Percentiles rank a stretch among this genome's conserved stretches.
phyloP scores from a whole-genome alignment of 2,329 filamentous ascomycete species.

The Epichloe sibirici region DNA sequence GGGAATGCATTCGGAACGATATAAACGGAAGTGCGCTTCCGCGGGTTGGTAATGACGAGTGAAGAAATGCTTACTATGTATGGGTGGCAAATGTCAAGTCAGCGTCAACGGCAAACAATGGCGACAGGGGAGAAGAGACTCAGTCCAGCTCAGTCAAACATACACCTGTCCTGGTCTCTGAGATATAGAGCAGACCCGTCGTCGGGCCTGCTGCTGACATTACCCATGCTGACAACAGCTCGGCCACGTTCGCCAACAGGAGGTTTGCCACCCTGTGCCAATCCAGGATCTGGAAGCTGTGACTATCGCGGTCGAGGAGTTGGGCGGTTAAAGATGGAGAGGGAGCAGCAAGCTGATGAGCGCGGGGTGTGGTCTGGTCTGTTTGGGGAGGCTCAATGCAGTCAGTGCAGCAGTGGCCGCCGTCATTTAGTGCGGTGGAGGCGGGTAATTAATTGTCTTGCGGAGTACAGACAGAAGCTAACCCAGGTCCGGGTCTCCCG shows the following conservation, averaged over 20 bases:
- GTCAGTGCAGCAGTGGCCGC: not conserved
- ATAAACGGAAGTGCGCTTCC: conserved; percentile 63
- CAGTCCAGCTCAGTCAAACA: conserved; percentile 20
- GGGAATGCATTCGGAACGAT: conserved; percentile 81
- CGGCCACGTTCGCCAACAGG: conserved; percentile 7
- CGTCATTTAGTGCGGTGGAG: conserved; percentile 6
- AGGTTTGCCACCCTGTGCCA: not conserved
- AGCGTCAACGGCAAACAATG: conserved; percentile 2
- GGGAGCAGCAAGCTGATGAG: conserved; percentile 6
- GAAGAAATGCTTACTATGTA: conserved; percentile 79
- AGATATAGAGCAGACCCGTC: conserved; percentile 72
- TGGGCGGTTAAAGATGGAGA: conserved; percentile 2
- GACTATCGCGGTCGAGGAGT: not conserved
- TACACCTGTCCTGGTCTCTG: conserved; percentile 86
- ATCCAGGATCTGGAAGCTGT: not conserved
- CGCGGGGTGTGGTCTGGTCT: conserved; percentile 5
- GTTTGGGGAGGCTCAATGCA: conserved; percentile 2
- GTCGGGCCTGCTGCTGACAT: conserved; percentile 78
- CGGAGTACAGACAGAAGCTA: conserved; percentile 3
- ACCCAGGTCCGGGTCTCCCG: not conserved
- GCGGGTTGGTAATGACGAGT: conserved; percentile 68
- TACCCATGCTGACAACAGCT: conserved; percentile 59
- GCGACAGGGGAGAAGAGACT: conserved; percentile 9
- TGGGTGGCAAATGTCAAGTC: not conserved
- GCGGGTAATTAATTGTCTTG: not conserved